These are phyloP conservation scores for Exserohilum rostratum DNA, from an alignment of 2,329 filamentous ascomycete species.

Conservation along the genomic window DNA sequence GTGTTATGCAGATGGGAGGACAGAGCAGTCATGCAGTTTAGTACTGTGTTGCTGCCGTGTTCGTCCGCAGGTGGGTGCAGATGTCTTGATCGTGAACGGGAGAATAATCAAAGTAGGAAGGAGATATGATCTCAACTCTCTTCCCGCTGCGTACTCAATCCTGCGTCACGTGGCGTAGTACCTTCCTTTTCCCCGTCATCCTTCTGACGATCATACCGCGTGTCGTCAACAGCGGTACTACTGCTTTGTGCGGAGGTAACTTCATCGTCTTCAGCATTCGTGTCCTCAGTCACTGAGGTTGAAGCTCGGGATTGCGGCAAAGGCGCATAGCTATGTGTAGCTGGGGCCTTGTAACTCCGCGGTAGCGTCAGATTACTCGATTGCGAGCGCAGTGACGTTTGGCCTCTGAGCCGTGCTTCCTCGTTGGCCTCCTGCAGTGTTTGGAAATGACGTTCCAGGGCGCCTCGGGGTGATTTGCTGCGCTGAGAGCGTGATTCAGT, in stretches of 20 bases:
- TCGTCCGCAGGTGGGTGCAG: too few relatives aligned
- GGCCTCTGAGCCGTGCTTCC: not conserved
- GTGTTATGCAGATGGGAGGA: too few relatives aligned
- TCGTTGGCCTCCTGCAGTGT: not conserved
- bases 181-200: too few relatives aligned
- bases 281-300: not conserved
- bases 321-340: not conserved
- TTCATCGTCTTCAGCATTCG: not conserved
- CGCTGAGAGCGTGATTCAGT: not conserved
- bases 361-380: conserved; percentile 4
- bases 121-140: too few relatives aligned
- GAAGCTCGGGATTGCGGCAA: not conserved
- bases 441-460: not conserved
- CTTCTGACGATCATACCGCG: too few relatives aligned
- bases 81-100: too few relatives aligned
- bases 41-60: too few relatives aligned
- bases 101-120: too few relatives aligned
- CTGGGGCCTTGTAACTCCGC: conserved; percentile 1
- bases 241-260: not conserved
- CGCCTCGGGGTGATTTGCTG: not conserved
- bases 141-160: too few relatives aligned
- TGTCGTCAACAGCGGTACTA: too few relatives aligned
- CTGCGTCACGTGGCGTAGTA: too few relatives aligned
- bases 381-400: not conserved
- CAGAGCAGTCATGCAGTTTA: too few relatives aligned